These are phyloP conservation scores for Raffaelea deltoideospora DNA, from an alignment of 2,329 filamentous ascomycete species.

Conservation along the genomic window DNA sequence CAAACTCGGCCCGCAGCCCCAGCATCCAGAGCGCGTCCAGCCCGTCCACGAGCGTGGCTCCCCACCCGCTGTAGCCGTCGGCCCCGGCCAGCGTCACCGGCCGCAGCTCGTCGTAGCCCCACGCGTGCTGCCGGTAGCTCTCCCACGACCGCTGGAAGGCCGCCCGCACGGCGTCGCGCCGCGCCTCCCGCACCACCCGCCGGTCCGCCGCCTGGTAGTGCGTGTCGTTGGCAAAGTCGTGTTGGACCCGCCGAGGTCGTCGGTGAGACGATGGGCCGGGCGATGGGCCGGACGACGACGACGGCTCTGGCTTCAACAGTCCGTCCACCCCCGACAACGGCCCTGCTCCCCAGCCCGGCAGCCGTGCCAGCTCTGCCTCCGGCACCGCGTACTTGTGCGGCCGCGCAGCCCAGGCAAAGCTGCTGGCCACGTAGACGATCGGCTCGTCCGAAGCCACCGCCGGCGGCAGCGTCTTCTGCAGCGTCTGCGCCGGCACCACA, in stretches of 20 bases:
- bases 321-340: too few relatives aligned
- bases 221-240: constrained; percentile 11
- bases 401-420: constrained; percentile 16
- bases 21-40: constrained; percentile 82
- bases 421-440: constrained; percentile 13
- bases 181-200: constrained; percentile 1
- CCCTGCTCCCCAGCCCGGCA: constrained; percentile 20
- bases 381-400: constrained; percentile 11
- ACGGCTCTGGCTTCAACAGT: constrained; percentile 11
- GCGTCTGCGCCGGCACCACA: too few relatives aligned
- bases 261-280: too few relatives aligned
- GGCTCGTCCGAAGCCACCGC: constrained; percentile 2
- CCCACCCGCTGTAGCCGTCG: constrained; percentile 84
- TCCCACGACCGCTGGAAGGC: constrained; percentile 23
- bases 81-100: constrained; percentile 54
- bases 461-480: constrained; percentile 3
- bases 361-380: constrained; percentile 8
- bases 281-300: constrained; percentile 16
- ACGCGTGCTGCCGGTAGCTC: constrained; percentile 44
- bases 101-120: constrained; percentile 71
- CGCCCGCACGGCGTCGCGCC: constrained; percentile 5
- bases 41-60: constrained; percentile 69
- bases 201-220: neutral
- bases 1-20: constrained; percentile 62
- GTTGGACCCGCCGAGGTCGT: too few relatives aligned